Conservation (phyloP, 169 alveolate species). For the Plasmodium malariae region DNA sequence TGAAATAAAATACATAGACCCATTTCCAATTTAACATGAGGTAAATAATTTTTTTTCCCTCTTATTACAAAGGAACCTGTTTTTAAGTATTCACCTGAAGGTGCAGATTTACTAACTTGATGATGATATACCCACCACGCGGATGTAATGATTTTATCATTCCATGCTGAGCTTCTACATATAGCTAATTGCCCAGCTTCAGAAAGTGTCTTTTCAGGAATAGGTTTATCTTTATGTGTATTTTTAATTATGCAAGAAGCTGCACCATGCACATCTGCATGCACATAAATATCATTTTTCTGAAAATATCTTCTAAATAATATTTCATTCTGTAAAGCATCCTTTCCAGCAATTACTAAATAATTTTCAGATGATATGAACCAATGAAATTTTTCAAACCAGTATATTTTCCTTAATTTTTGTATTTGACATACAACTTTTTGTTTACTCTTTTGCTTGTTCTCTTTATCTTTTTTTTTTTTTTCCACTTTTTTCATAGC, state of each 20-base stretch:
- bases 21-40: constrained; percentile 94
- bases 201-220: constrained; percentile 87
- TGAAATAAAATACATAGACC: constrained; percentile 91
- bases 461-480: constrained; percentile 87
- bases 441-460: constrained; percentile 64
- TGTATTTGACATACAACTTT: constrained; percentile 72
- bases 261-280: constrained; percentile 98
- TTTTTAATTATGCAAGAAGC: constrained; percentile 96
- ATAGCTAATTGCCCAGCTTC: constrained; percentile 92
- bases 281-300: constrained; percentile 94
- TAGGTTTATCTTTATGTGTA: constrained; percentile 84
- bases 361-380: constrained; percentile 93
- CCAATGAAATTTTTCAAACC: constrained; percentile 99
- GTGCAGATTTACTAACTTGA: constrained; percentile 97
- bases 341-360: constrained; percentile 89
- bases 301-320: constrained; percentile 94
- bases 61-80: constrained; percentile 96
- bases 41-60: constrained; percentile 95
- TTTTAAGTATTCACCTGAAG: constrained; percentile 94
- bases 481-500: constrained; percentile 94
- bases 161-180: constrained; percentile 96
- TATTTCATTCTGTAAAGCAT: constrained; percentile 96
- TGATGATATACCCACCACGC: constrained; percentile 98
- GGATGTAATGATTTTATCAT: constrained; percentile 90
- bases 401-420: constrained; percentile 91